Conservation (phyloP, 768 basidiomycete genomes). For the Lyophyllum atratum region DNA sequence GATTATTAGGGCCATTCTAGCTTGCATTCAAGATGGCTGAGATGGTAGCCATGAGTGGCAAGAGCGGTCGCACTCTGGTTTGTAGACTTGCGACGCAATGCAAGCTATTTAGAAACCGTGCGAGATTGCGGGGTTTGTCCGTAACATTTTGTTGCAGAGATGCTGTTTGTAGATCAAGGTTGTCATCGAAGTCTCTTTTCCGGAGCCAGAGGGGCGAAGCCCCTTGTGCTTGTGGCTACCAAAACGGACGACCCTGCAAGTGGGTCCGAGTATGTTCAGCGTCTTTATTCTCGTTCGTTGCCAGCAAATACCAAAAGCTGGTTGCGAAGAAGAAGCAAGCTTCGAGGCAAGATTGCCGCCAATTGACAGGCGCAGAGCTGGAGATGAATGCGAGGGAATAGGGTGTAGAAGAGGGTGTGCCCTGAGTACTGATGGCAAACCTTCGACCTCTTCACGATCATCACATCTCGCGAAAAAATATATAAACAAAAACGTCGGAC, state of each 20-base stretch:
- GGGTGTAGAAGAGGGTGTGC: slow-evolving; percentile 11
- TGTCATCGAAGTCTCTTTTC: slow-evolving; percentile 23
- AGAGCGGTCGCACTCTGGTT: background rate
- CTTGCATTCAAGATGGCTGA: no score
- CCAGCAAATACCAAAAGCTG: slow-evolving; percentile 5
- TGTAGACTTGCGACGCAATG: background rate
- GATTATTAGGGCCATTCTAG: background rate
- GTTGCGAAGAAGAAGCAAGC: slow-evolving; percentile 9
- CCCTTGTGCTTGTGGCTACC: slow-evolving; percentile 20
- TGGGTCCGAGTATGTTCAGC: slow-evolving; percentile 1
- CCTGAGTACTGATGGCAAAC: slow-evolving; percentile 19
- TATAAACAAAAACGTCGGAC: slow-evolving; percentile 38
- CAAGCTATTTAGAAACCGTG: slow-evolving; percentile 17
- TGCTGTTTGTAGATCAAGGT: slow-evolving; percentile 31
- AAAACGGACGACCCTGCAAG: slow-evolving; percentile 25
- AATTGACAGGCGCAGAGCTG: slow-evolving; percentile 23
- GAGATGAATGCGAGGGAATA: slow-evolving; percentile 16
- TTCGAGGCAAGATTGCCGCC: slow-evolving; percentile 21
- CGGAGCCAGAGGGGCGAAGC: slow-evolving; percentile 13
- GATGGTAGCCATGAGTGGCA: background rate
- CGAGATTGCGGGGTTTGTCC: slow-evolving; percentile 15
- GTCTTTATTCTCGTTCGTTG: background rate
- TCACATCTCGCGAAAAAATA: slow-evolving; percentile 35
- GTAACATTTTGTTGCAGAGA: slow-evolving; percentile 16
- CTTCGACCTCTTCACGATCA: slow-evolving; percentile 22